phyloP scores from a whole-genome alignment of 192 early-diverging fungal genomes.

The Polychytrium aggregatum region DNA sequence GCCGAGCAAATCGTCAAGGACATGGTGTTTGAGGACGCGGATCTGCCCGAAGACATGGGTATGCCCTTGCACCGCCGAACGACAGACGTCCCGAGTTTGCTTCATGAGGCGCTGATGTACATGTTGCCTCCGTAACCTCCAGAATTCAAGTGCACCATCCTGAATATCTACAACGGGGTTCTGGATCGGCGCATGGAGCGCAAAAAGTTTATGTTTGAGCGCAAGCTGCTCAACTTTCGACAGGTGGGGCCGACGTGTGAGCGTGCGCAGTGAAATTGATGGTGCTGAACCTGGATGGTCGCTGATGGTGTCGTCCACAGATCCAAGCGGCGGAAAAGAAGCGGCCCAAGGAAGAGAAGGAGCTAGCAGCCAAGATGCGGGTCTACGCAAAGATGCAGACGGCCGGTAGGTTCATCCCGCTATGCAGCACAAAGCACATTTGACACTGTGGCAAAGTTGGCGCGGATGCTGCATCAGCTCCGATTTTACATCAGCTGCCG shows the following conservation, averaged over 20 bases:
- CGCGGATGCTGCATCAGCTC: no score
- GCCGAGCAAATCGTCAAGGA: conserved; percentile 91
- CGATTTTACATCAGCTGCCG: no score
- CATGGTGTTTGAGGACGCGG: conserved; percentile 79
- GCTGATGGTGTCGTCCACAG: no score
- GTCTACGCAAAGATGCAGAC: conserved; percentile 85
- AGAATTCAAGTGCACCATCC: conserved; percentile 79
- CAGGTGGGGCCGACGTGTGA: no score
- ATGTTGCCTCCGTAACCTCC: neutral
- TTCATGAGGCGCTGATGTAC: no score
- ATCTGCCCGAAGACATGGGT: conserved; percentile 72
- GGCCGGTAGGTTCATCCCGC: no score
- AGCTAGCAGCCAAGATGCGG: conserved; percentile 62
- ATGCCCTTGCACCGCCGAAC: no score
- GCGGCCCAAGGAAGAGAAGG: conserved; percentile 78
- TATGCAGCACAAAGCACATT: no score
- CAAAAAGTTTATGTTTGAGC: conserved; percentile 85
- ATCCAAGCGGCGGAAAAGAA: conserved; percentile 66
- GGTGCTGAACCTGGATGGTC: no score
- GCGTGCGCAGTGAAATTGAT: no score
- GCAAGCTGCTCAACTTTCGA: conserved; percentile 75
- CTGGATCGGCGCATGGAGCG: conserved; percentile 70
- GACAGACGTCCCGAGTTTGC: no score
- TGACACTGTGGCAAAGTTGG: no score
- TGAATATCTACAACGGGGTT: conserved; percentile 87